phyloP scores from a whole-genome alignment of 2,329 filamentous ascomycete species.

The Fusarium globosum region DNA sequence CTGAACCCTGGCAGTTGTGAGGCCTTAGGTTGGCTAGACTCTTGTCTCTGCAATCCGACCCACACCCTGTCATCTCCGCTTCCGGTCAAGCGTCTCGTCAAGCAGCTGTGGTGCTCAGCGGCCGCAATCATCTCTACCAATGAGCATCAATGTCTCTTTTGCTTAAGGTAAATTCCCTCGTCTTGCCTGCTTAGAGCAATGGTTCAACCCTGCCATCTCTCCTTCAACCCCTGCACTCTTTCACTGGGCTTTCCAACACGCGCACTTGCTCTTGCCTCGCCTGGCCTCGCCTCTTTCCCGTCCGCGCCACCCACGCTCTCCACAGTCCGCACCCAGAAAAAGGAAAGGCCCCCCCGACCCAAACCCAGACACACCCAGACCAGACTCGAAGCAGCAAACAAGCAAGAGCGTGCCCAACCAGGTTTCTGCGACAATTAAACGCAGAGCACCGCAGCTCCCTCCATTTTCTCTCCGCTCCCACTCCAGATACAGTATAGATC shows the following conservation, averaged over 20 bases:
- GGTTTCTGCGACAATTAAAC: conserved; percentile 64
- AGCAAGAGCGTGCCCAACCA: conserved; percentile 58
- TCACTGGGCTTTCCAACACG: conserved; percentile 29
- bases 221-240: conserved; percentile 22
- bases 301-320: conserved; percentile 46
- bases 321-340: conserved; percentile 44
- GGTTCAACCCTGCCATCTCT: conserved; percentile 5
- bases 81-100: conserved; percentile 47
- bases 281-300: conserved; percentile 56
- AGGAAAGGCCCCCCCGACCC: conserved; percentile 40
- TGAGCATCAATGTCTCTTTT: conserved; percentile 33
- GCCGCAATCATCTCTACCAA: conserved; percentile 35
- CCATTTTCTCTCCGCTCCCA: conserved; percentile 57
- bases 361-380: conserved; percentile 45
- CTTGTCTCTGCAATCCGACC: conserved; percentile 32
- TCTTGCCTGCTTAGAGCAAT: conserved; percentile 29
- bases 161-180: conserved; percentile 35
- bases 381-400: conserved; percentile 54
- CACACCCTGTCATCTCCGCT: conserved; percentile 39
- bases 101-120: conserved; percentile 42
- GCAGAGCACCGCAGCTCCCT: conserved; percentile 59
- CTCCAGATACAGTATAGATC: conserved; percentile 74
- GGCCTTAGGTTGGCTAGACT: conserved; percentile 26
- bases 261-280: conserved; percentile 40
- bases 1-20: conserved; percentile 24